phyloP scores from a whole-genome alignment of 2,329 filamentous ascomycete genomes.

The Talaromyces sp. region DNA sequence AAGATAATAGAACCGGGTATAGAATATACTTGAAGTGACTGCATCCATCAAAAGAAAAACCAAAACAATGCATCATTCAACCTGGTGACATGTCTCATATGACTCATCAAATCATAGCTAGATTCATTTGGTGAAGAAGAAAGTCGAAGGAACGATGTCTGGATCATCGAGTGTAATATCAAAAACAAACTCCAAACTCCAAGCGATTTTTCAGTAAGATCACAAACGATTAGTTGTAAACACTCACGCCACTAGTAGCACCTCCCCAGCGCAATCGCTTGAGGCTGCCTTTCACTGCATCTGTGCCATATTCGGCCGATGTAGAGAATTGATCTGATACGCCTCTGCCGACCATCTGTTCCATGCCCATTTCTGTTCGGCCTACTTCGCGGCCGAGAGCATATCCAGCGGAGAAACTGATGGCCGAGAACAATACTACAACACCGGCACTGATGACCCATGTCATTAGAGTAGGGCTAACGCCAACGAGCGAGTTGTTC shows the following conservation, averaged over 20 bases:
- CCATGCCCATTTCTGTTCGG: slow-evolving; percentile 44
- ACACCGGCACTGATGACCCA: slow-evolving; percentile 65
- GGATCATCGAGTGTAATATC: not conserved
- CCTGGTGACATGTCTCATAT: slow-evolving; percentile 7
- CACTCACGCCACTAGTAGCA: slow-evolving; percentile 34
- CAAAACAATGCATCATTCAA: not conserved
- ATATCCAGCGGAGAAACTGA: slow-evolving; percentile 63
- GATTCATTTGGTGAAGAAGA: not conserved
- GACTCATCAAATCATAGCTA: slow-evolving; percentile 8
- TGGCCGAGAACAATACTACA: slow-evolving; percentile 60
- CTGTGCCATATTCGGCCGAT: slow-evolving; percentile 42
- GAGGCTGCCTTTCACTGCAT: slow-evolving; percentile 43
- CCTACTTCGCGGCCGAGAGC: slow-evolving; percentile 59
- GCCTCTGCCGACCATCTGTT: slow-evolving; percentile 25
- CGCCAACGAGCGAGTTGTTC: slow-evolving; percentile 32
- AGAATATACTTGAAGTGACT: not conserved
- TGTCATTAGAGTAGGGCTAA: slow-evolving; percentile 59
- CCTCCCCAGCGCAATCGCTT: slow-evolving; percentile 43
- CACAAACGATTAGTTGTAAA: slow-evolving; percentile 14
- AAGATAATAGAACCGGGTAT: not conserved
- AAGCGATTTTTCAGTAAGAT: not conserved
- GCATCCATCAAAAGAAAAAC: not conserved
- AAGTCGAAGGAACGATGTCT: not conserved
- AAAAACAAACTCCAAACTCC: slow-evolving; percentile 3
- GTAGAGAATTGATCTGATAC: slow-evolving; percentile 24